phyloP scores from a whole-genome alignment of 2,329 filamentous ascomycete species.

The Venturia oleaginea region DNA sequence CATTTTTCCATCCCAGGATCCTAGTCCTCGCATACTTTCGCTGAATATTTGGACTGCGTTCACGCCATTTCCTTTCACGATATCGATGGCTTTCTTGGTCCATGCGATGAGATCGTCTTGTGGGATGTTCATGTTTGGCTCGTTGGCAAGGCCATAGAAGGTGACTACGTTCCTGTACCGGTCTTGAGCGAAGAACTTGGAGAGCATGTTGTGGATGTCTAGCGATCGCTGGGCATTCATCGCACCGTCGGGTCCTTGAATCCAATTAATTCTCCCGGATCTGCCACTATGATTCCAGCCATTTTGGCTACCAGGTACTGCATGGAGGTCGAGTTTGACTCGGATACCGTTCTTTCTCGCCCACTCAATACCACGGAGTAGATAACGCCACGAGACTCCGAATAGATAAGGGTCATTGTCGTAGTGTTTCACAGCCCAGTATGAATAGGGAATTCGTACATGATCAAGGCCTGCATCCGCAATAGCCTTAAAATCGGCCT shows the following conservation, averaged over 20 bases:
- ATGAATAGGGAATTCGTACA: constrained; percentile 86
- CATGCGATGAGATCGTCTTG: constrained; percentile 62
- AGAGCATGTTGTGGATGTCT: constrained; percentile 80
- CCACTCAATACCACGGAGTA: constrained; percentile 88
- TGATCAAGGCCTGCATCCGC: constrained; percentile 84
- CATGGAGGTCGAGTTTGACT: constrained; percentile 88
- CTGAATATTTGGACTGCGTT: constrained; percentile 70
- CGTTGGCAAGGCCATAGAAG: constrained; percentile 91
- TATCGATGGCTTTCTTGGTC: constrained; percentile 63
- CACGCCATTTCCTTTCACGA: constrained; percentile 70
- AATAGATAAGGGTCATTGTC: constrained; percentile 78
- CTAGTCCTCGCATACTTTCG: constrained; percentile 86
- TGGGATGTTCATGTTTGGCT: constrained; percentile 57
- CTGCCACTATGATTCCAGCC: constrained; percentile 95
- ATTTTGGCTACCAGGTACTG: constrained; percentile 83
- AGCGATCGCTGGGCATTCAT: constrained; percentile 72
- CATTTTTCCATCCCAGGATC: constrained; percentile 81
- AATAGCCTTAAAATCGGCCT: constrained; percentile 76
- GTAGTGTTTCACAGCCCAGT: constrained; percentile 87
- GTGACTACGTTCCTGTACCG: constrained; percentile 86
- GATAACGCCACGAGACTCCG: constrained; percentile 83
- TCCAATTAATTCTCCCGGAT: constrained; percentile 72
- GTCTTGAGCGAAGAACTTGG: constrained; percentile 83
- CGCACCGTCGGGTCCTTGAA: constrained; percentile 75
- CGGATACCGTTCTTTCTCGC: constrained; percentile 84